Evolutionary conservation across 306 rosid species (phyloP), one percentile per base, ranked within the genome.

Genomic region (Rosa rugosa): DNA sequence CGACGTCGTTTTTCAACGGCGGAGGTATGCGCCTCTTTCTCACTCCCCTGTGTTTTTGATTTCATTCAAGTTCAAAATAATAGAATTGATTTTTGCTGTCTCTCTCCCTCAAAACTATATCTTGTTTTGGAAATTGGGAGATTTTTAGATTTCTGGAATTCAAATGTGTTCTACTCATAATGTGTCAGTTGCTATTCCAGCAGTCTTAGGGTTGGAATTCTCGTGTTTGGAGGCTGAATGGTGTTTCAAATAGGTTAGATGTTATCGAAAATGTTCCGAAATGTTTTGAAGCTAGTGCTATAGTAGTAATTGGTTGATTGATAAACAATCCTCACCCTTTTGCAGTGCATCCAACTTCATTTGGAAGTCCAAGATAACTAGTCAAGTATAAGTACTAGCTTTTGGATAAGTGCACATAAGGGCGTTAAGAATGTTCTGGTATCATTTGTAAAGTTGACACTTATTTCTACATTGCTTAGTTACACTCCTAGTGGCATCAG

Each of bases 1-100:
- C 81, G 1, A 65, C 93, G 9, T 83, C 97, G 59, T 89, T 93
- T 69, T 84, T 93, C 84, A 89, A 88, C 72, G 73, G 79, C n/a
- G 74, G 89, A 84, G 86, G 92, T 84, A 78, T 70, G 60, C 70
- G 44, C 38, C 54, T 73, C 31, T 34, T 13, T 17, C 31, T 38
- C 42, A 4, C 41, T 13, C 42, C 4, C 65, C 31, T 1, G 31
- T 59, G 4, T 54, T 8, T 51, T 54, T 54, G n/a, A 4, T 53
- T 54, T 23, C 23, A 23, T 54, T 54, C 0, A 54, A 54, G 5
- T 54, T 54, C 25, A 8, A 44, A 7, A 5, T 42, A 42, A 10
- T 42, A 0, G 45, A 42, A 42, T 42, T 6, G 45, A 13, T 13
- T 50, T 31, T 50, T 11, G 5, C 54, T 3, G 5, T 49, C 53